These are phyloP conservation scores for Chenopodium album DNA, from an alignment of 148 eudicot genomes.

Conservation along the genomic window DNA sequence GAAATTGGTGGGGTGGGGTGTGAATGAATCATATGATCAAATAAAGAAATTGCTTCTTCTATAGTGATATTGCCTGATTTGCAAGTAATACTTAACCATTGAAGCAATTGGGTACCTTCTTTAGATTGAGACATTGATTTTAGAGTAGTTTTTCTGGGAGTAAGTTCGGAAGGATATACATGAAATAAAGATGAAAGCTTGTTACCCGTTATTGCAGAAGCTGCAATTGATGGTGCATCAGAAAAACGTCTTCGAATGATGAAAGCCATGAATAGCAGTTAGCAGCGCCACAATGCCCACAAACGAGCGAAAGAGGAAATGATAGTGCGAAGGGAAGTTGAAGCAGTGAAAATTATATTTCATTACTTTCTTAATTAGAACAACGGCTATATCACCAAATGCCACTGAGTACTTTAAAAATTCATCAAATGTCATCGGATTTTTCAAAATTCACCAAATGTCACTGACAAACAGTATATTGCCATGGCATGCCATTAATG, in stretches of 20 bases:
- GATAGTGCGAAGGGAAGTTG: background rate
- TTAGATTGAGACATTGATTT: background rate
- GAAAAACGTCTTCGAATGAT: background rate
- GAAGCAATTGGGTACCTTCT: background rate
- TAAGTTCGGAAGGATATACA: background rate
- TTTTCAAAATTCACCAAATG: too few species aligned
- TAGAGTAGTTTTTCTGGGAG: background rate
- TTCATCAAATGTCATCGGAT: too few species aligned
- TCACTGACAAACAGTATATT: too few species aligned
- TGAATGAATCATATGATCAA: background rate
- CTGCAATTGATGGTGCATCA: background rate
- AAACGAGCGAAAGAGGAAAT: background rate
- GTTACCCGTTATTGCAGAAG: background rate
- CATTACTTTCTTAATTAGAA: too few species aligned
- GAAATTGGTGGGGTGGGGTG: background rate
- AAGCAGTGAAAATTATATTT: too few species aligned
- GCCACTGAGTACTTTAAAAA: too few species aligned
- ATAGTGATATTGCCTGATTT: background rate
- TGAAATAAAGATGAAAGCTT: background rate
- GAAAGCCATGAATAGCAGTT: background rate
- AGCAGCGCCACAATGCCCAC: background rate
- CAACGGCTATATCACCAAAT: too few species aligned
- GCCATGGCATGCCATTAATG: too few species aligned
- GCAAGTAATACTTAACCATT: background rate
- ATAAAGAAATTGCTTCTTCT: background rate